These are phyloP conservation scores for Zychaea mexicana DNA, from an alignment of 371 early-diverging fungal genomes.

Conservation along the genomic window DNA sequence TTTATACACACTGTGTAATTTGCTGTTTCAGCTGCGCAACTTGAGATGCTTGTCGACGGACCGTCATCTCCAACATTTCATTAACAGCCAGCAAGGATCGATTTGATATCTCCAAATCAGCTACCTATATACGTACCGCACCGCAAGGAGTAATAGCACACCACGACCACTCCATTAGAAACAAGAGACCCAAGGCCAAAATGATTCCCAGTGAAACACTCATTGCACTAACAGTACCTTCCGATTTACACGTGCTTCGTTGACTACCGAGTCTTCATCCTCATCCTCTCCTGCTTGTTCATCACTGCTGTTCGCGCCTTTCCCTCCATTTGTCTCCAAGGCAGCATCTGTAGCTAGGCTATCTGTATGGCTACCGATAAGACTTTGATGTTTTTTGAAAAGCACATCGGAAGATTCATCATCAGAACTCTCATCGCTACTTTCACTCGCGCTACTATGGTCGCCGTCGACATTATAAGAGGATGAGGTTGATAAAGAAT, in stretches of 20 bases:
- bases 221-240: slow-evolving; percentile 21
- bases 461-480: background rate
- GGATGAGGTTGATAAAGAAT: background rate
- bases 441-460: background rate
- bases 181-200: no score
- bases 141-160: background rate
- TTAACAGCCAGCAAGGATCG: slow-evolving; percentile 51
- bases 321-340: slow-evolving; percentile 27
- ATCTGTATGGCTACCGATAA: slow-evolving; percentile 13
- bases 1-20: slow-evolving; percentile 9
- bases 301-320: slow-evolving; percentile 18
- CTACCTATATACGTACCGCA: slow-evolving; percentile 32
- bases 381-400: background rate
- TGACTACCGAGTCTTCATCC: slow-evolving; percentile 26
- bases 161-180: no score
- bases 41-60: slow-evolving; percentile 51
- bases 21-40: slow-evolving; percentile 43
- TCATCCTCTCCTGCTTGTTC: slow-evolving; percentile 12
- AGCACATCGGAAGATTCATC: background rate
- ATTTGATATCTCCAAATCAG: slow-evolving; percentile 57
- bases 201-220: background rate
- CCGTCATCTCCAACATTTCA: slow-evolving; percentile 53
- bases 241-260: slow-evolving; percentile 49
- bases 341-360: slow-evolving; percentile 9
- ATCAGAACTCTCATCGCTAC: background rate